phyloP scores from a whole-genome alignment of 495 filamentous ascomycete genomes.

The Chlorociboria aeruginascens region DNA sequence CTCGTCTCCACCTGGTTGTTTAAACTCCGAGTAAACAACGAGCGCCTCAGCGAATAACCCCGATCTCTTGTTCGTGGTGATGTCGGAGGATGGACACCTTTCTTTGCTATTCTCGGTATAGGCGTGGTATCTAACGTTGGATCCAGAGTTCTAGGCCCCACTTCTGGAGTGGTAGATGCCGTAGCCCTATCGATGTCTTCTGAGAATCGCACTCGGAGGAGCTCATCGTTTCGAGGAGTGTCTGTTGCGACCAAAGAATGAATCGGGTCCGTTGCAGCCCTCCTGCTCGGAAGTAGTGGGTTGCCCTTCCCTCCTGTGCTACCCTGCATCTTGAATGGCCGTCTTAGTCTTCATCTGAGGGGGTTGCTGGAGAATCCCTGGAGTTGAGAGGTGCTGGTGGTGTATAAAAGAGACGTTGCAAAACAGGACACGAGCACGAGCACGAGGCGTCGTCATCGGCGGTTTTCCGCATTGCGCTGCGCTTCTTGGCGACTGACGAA shows the following conservation, averaged over 20 bases:
- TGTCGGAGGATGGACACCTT: conserved; percentile 1
- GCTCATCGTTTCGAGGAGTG: conserved; percentile 1
- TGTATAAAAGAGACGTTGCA: too few species aligned
- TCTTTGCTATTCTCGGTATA: neutral
- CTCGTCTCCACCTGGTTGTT: conserved; percentile 9
- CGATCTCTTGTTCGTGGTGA: conserved; percentile 16
- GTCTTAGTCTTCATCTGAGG: conserved; percentile 1
- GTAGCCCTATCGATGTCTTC: conserved; percentile 13
- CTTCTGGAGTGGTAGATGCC: neutral
- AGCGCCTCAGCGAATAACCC: conserved; percentile 17
- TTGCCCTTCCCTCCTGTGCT: neutral
- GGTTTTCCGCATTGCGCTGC: too few species aligned
- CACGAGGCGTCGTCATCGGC: too few species aligned
- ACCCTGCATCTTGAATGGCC: conserved; percentile 7
- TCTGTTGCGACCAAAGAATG: neutral
- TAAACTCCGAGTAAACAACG: conserved; percentile 12
- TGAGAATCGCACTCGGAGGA: conserved; percentile 14
- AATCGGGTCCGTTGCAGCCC: conserved; percentile 5
- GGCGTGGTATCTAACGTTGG: conserved; percentile 8
- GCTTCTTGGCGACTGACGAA: too few species aligned
- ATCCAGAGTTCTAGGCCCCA: neutral
- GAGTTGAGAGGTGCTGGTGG: too few species aligned
- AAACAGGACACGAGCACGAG: too few species aligned
- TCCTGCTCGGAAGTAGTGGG: neutral
- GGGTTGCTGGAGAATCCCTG: neutral